Base-by-base conservation (phyloP, 2,329 filamentous ascomycete species). In the Clonostachys rosea region DNA sequence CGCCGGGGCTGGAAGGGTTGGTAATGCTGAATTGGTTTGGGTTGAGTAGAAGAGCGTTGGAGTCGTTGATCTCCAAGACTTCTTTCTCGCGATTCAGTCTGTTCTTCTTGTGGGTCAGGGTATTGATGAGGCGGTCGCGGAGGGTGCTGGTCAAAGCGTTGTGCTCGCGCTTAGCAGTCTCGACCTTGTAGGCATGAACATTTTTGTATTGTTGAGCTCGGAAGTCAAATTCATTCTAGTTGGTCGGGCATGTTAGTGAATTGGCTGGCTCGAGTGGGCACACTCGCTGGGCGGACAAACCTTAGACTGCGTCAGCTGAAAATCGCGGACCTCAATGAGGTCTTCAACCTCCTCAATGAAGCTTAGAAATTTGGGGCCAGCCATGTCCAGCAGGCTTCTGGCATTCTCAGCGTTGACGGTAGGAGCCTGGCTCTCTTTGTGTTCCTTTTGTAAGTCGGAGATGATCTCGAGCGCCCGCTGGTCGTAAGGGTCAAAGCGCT, bases 341-440 rank as follows among this genome's bases (percentile, higher is more conserved):
- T 95, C 86, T 62, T 96, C 95, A 46, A 96, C 81, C 51, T 92
- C 84, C 55, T 89, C 82, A 17, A 94, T 83, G 70, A 95, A 97
- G 55, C 89, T 84, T 49, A 86, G 79, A 64, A 96, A 96, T 60
- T 87, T 83, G 58, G 85, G 89, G 2, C 94, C 94, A 34, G 90
- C 90, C 70, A 88, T 86, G 46, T 86, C 78, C 24, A 89, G 62
- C 60, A 87, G 67, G 59, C 80, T 78, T 68, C 79, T 68, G 24
- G 73, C 72, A 47, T 56, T 62, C 36, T 73, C 70, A 16, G 66
- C 64, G 44, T 70, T 61, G 6, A 66, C 62, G 4, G 63, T 60
- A 36, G 60, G 58, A 1, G 64, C 66, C 51, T 70, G 64, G 11
- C 73, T 73, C 45, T 76, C 74, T 36, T 72, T 69, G 47, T 79